Evolutionary conservation across 2,329 filamentous ascomycete species (phyloP), one percentile per base, ranked within the genome.

Genomic region (Cladorrhinum sp.): DNA sequence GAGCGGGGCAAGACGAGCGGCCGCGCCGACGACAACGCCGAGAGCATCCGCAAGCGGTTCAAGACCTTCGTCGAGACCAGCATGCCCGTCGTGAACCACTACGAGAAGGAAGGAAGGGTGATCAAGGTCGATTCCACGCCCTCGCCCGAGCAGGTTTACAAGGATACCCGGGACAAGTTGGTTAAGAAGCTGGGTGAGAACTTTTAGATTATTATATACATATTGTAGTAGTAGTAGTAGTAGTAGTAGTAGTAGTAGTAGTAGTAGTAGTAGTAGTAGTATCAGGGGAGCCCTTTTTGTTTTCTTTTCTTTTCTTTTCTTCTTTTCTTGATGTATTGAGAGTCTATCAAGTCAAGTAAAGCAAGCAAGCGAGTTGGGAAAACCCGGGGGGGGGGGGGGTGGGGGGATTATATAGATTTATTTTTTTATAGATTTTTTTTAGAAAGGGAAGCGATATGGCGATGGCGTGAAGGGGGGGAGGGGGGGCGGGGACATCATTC

Each of bases 1-100:
- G 89, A 96, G 79, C 85, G 94, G 55, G 95, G 94, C 64, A 91
- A 96, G 86, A 98, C 94, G 16, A 93, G 89, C 72, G 95, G 95
- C 48, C 84, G 95, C 66, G 81, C 89, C 55, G 95, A 99, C 76
- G 95, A 99, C 79, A 99, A 99, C 74, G 89, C 87, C 59, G 95
- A 96, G 77, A 92, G 88, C 71, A 99, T 98, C 75, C 89, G 90
- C 80, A 99, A 99, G 87, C 86, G 95, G 60, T 99, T 99, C 83
- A 87, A 86, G 73, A 93, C 89, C 3, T 99, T 98, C 73, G 80
- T 96, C 69, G 92, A 98, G 77, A 96, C 92, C 1, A 96, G 92
- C 78, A 97, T 98, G 94, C 95, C 95, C 24, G 95, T 98, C 52
- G 92, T 99, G 58, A 84, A 96, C 68, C 86, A 91, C 73, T 98